These are phyloP conservation scores for Aspergillus saccharolyticus DNA, from an alignment of 495 filamentous ascomycete species.

Conservation along the genomic window DNA sequence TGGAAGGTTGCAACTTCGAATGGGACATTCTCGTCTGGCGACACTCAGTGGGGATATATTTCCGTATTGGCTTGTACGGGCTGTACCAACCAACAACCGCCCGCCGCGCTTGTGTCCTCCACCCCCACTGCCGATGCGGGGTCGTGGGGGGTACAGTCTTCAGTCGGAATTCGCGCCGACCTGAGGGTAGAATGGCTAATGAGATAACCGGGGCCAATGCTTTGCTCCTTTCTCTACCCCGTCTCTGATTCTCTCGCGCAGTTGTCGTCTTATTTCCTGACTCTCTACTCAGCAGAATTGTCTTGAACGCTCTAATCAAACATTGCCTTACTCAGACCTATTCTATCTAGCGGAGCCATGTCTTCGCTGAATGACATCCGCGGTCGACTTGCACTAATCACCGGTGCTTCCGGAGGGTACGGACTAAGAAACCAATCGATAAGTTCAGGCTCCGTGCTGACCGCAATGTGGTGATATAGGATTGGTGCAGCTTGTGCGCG, in stretches of 20 bases:
- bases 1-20: background rate
- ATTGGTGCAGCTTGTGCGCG: conserved; percentile 59
- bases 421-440: background rate
- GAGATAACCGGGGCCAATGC: too few species aligned
- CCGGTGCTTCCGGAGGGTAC: conserved; percentile 63
- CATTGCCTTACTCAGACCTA: background rate
- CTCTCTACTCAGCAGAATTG: background rate
- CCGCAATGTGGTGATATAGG: conserved; percentile 23
- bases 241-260: background rate
- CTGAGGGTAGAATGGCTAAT: conserved; percentile 7
- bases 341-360: background rate
- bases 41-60: background rate
- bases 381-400: conserved; percentile 58
- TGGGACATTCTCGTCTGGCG: background rate
- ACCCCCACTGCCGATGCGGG: conserved; percentile 12
- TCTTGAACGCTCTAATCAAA: background rate
- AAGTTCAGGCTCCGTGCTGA: background rate
- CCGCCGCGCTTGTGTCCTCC: background rate
- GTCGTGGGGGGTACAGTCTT: background rate
- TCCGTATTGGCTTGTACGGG: background rate
- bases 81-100: background rate
- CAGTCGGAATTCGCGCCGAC: conserved; percentile 16
- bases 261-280: background rate
- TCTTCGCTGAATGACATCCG: conserved; percentile 44
- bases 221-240: background rate